These are phyloP conservation scores for Leccinum fallax DNA, from an alignment of 1,284 basidiomycete genomes.

Conservation along the genomic window DNA sequence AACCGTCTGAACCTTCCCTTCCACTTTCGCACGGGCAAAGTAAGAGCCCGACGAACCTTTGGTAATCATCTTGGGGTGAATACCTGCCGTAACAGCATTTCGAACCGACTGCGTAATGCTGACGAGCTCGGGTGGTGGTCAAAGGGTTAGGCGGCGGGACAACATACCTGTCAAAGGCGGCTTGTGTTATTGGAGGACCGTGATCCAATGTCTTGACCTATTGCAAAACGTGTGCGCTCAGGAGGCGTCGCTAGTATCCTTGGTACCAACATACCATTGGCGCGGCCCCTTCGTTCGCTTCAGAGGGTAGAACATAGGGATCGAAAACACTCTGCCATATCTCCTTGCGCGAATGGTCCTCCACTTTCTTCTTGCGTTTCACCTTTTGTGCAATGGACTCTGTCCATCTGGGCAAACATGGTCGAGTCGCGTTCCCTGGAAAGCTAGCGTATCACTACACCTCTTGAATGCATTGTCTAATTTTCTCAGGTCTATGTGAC, in stretches of 20 bases:
- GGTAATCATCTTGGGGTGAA: constrained; percentile 86
- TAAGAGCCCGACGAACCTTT: constrained; percentile 89
- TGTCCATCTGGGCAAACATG: constrained; percentile 62
- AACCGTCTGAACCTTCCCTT: constrained; percentile 72
- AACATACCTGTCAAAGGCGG: constrained; percentile 67
- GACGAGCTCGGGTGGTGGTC: constrained; percentile 10
- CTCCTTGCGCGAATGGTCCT: constrained; percentile 63
- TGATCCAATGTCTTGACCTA: constrained; percentile 80
- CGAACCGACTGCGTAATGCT: constrained; percentile 70
- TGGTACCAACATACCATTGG: constrained; percentile 22
- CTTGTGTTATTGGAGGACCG: constrained; percentile 69
- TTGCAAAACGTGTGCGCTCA: constrained; percentile 5
- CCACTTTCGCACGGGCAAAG: constrained; percentile 77
- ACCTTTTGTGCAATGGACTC: constrained; percentile 81
- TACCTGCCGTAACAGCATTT: constrained; percentile 69
- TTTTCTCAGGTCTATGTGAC: constrained; percentile 74
- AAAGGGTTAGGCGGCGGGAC: neutral
- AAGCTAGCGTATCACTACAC: constrained; percentile 34
- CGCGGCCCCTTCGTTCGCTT: constrained; percentile 28
- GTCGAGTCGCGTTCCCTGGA: constrained; percentile 6
- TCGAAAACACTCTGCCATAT: constrained; percentile 83
- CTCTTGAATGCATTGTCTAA: constrained; percentile 82
- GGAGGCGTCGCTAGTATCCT: constrained; percentile 2
- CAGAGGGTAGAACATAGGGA: constrained; percentile 38
- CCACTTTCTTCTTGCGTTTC: constrained; percentile 77